These are phyloP conservation scores for Orbilia brochopaga DNA, from an alignment of 2,329 filamentous ascomycete genomes.

Conservation along the genomic window DNA sequence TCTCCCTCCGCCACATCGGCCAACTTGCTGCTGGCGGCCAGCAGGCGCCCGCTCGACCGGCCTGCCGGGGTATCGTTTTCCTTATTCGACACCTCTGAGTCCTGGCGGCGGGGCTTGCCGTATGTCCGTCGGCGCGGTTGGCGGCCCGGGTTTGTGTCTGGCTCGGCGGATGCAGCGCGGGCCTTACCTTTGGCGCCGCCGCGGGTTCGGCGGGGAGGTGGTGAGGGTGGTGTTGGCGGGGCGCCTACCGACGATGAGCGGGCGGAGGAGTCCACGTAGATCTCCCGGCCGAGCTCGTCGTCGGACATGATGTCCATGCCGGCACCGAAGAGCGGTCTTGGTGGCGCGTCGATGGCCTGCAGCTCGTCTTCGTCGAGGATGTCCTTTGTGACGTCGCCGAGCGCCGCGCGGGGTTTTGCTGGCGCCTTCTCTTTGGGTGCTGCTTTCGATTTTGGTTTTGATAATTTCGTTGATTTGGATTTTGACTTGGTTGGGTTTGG, in stretches of 20 bases:
- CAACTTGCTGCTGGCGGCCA: constrained; percentile 18
- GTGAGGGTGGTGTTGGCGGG: constrained; percentile 33
- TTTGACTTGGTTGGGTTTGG: constrained; percentile 20
- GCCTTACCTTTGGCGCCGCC: constrained; percentile 31
- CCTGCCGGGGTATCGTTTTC: constrained; percentile 44
- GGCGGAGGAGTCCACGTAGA: constrained; percentile 42
- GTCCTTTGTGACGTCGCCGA: constrained; percentile 42
- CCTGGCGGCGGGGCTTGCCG: constrained; percentile 37
- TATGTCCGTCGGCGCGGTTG: constrained; percentile 28
- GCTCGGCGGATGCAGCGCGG: constrained; percentile 30
- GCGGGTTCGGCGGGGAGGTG: constrained; percentile 18
- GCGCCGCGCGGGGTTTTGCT: constrained; percentile 15
- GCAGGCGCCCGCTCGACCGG: constrained; percentile 15
- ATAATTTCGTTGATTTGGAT: constrained; percentile 20
- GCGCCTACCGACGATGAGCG: constrained; percentile 42
- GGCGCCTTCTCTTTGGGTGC: constrained; percentile 22
- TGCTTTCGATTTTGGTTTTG: constrained; percentile 24
- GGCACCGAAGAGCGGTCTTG: constrained; percentile 31
- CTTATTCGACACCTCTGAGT: constrained; percentile 49
- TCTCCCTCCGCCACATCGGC: constrained; percentile 14
- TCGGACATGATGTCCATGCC: constrained; percentile 46
- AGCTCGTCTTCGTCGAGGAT: constrained; percentile 44
- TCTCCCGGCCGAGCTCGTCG: constrained; percentile 42
- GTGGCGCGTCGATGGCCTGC: constrained; percentile 38
- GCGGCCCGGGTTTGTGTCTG: constrained; percentile 1